Percentiles rank a stretch among this genome's conserved stretches.
Evolutionary conservation across 2,329 filamentous ascomycete species (phyloP).

Genomic region (Nothomitra cinnamomea): DNA sequence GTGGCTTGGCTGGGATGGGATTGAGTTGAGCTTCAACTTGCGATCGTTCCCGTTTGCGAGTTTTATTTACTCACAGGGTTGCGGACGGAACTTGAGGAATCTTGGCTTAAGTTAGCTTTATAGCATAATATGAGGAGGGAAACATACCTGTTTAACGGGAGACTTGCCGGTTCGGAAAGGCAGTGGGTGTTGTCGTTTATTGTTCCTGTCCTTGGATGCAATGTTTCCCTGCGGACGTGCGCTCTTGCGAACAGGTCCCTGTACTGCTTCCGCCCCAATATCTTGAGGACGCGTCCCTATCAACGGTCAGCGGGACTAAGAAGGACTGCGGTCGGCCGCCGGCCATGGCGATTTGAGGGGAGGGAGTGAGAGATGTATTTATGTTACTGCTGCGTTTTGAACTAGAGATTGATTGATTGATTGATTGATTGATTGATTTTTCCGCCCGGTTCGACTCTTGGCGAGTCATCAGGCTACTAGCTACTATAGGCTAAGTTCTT

Average conservation of each 20-base stretch:
- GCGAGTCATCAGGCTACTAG: too few species aligned
- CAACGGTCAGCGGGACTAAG: slow-evolving; percentile 12
- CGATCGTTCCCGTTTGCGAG: slow-evolving; percentile 13
- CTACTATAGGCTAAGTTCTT: too few species aligned
- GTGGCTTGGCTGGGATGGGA: not conserved
- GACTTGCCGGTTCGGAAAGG: not conserved
- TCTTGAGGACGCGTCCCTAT: slow-evolving; percentile 12
- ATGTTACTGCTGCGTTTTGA: too few species aligned
- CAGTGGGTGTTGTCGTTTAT: not conserved
- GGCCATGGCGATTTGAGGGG: too few species aligned
- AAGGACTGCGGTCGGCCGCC: not conserved
- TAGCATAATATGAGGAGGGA: slow-evolving; percentile 8
- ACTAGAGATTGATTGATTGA: too few species aligned
- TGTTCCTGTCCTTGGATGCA: not conserved
- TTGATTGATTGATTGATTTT: too few species aligned
- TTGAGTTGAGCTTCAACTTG: not conserved
- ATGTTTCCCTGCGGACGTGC: not conserved
- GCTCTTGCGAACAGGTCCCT: slow-evolving; percentile 7
- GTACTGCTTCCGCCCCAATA: slow-evolving; percentile 12
- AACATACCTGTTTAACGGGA: not conserved
- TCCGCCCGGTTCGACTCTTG: too few species aligned
- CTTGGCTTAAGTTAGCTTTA: slow-evolving; percentile 12
- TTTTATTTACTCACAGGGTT: too few species aligned
- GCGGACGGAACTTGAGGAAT: slow-evolving; percentile 9
- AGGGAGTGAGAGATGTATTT: too few species aligned